These are phyloP conservation scores for Trypanosoma lewisi DNA, from an alignment of 208 protist species.

Conservation along the genomic window DNA sequence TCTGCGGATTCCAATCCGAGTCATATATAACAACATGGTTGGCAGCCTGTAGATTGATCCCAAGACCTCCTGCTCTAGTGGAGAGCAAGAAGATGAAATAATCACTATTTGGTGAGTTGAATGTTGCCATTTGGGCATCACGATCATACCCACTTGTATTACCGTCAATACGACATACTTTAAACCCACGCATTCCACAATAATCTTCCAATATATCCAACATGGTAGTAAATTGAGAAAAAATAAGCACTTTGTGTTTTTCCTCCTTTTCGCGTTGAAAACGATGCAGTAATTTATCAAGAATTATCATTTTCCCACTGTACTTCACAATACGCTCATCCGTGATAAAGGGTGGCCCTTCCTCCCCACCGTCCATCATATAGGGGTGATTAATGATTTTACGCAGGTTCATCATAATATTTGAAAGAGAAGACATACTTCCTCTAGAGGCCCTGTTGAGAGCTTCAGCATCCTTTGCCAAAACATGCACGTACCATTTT, in stretches of 20 bases:
- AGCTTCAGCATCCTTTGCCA: constrained; percentile 94
- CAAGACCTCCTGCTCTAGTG: constrained; percentile 98
- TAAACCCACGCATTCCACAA: constrained; percentile 71
- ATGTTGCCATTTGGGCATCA: constrained; percentile 93
- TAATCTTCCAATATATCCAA: constrained; percentile 93
- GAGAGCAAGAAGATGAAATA: constrained; percentile 98
- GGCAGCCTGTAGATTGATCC: constrained; percentile 98
- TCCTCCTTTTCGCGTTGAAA: constrained; percentile 64
- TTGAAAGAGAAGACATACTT: constrained; percentile 55
- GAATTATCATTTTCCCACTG: constrained; percentile 94
- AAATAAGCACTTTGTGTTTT: constrained; percentile 97
- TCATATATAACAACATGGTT: constrained; percentile 99
- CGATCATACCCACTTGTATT: constrained; percentile 83
- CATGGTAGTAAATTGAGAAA: constrained; percentile 96
- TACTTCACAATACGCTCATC: constrained; percentile 89
- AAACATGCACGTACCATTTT: constrained; percentile 94
- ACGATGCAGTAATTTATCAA: constrained; percentile 93
- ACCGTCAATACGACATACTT: constrained; percentile 91
- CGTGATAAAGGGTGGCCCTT: constrained; percentile 86
- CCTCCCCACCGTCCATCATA: constrained; percentile 94
- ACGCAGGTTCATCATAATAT: constrained; percentile 90
- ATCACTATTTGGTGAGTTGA: constrained; percentile 89
- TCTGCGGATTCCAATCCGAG: constrained; percentile 98
- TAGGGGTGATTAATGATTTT: constrained; percentile 96
- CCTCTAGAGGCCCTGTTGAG: constrained; percentile 86